phyloP scores from a whole-genome alignment of 2,329 filamentous ascomycete species.

The Trichoderma oligosporum region DNA sequence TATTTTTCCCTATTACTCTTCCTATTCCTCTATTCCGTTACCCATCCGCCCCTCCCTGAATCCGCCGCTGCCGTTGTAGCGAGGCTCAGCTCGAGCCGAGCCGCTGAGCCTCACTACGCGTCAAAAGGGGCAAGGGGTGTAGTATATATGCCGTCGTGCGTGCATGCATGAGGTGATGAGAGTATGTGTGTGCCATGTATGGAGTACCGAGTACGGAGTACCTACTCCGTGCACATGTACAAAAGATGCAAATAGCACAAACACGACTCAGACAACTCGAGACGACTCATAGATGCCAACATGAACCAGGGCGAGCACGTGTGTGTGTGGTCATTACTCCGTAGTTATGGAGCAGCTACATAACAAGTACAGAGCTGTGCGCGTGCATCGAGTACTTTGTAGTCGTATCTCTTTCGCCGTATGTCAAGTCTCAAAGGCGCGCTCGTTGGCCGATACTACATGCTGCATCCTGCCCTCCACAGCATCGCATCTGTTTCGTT shows the following conservation, averaged over 20 bases:
- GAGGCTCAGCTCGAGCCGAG: neutral
- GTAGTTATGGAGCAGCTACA: conserved; percentile 1
- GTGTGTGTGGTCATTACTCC: neutral
- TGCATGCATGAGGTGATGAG: neutral
- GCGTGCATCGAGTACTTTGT: neutral
- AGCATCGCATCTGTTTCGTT: neutral
- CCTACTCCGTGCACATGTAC: no score
- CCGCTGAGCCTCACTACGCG: conserved; percentile 4
- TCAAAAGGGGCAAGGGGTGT: neutral
- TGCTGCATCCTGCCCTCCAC: neutral
- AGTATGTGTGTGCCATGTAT: no score
- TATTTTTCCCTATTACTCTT: neutral
- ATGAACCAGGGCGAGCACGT: neutral
- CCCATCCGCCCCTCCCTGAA: neutral
- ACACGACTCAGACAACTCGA: neutral
- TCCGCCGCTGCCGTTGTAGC: no score
- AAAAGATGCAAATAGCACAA: neutral
- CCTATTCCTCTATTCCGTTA: no score
- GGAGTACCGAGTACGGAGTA: no score
- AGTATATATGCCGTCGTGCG: neutral
- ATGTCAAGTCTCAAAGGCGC: neutral
- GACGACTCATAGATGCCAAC: neutral
- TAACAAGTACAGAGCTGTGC: neutral
- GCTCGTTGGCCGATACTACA: conserved; percentile 4
- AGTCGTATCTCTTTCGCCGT: neutral